Evolutionary conservation across 2,329 filamentous ascomycete genomes (phyloP), one percentile per base, ranked within the genome.

Genomic region (Harringtonia lauricola): DNA sequence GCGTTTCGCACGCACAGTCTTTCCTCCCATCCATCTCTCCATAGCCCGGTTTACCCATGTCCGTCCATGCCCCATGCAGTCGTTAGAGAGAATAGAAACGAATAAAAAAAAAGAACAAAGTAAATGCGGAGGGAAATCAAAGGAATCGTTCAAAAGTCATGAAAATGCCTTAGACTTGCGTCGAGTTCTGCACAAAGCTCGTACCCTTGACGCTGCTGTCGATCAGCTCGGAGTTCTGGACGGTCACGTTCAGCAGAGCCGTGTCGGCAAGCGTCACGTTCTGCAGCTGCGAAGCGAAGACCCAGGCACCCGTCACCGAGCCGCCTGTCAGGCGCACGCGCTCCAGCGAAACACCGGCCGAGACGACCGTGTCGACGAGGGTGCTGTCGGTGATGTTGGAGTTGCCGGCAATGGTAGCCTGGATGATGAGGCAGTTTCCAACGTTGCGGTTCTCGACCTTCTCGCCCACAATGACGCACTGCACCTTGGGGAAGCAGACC

Each of bases 301-400:
- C 36, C 8, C 15, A 15, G 17, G 46, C 39, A 41, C 42, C 31
- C 6, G 36, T 21, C 12, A 51, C n/a, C n/a, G 40, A 34, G 39
- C 49, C 49, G 39, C 49, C 49, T 5, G 49, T 50, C 14, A 51
- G 31, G 28, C 44, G 48, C n/a, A 51, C 48, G 28, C 31, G 33
- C 8, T 17, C 19, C 9, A 51, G 49, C 29, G 21, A 13, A 3
- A 48, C 47, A 36, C 36, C 41, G 28, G 14, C 42, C 14, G 21
- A n/a, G 22, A 51, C 48, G n/a, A 24, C 36, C 17, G 36, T 19
- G 31, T 47, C 48, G n/a, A 51, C 49, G 8, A 51, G 36, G 14
- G 45, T 40, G 15, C 42, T 43, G 43, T 48, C 49, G 15, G 36
- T 21, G n/a, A 51, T 31, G 39, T 26, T 43, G 39, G 48, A 34